phyloP scores from a whole-genome alignment of 1,139 yeast genomes.

The Meyerozyma guilliermondii region DNA sequence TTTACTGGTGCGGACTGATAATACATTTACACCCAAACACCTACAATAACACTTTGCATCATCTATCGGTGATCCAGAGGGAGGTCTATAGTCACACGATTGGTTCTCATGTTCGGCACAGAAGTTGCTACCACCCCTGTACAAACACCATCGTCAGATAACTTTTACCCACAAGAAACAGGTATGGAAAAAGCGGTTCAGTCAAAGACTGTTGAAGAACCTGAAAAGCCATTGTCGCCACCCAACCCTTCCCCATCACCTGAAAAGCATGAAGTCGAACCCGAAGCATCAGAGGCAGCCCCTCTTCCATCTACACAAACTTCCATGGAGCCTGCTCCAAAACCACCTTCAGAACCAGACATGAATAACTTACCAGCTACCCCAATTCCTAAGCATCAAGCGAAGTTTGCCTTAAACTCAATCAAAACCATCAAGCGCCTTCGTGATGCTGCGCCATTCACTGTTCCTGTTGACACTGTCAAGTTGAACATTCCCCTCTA shows the following conservation, averaged over 20 bases:
- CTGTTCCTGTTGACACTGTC: slow-evolving; percentile 84
- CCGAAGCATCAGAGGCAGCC: slow-evolving; percentile 6
- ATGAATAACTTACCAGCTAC: slow-evolving; percentile 58
- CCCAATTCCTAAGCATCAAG: slow-evolving; percentile 87
- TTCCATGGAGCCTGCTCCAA: slow-evolving; percentile 56
- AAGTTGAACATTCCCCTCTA: slow-evolving; percentile 89
- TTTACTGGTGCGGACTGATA: slow-evolving; percentile 1
- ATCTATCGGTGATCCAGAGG: neutral
- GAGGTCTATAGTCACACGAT: neutral
- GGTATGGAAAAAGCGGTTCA: slow-evolving; percentile 3
- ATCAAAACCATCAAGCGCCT: slow-evolving; percentile 80
- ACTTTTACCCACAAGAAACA: slow-evolving; percentile 14
- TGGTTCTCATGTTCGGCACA: slow-evolving; percentile 9
- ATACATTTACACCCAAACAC: neutral
- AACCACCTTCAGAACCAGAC: slow-evolving; percentile 68
- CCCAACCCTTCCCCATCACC: slow-evolving; percentile 45
- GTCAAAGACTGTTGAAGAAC: slow-evolving; percentile 12
- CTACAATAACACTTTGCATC: neutral
- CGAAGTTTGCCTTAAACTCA: slow-evolving; percentile 61
- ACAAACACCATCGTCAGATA: slow-evolving; percentile 37
- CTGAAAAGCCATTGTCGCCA: slow-evolving; percentile 40
- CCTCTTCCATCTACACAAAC: slow-evolving; percentile 15
- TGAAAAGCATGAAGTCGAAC: slow-evolving; percentile 21
- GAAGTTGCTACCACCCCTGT: slow-evolving; percentile 34
- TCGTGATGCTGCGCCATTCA: slow-evolving; percentile 89